Conservation (phyloP, 2,329 filamentous ascomycete genomes). For the Penicillium occitanis region DNA sequence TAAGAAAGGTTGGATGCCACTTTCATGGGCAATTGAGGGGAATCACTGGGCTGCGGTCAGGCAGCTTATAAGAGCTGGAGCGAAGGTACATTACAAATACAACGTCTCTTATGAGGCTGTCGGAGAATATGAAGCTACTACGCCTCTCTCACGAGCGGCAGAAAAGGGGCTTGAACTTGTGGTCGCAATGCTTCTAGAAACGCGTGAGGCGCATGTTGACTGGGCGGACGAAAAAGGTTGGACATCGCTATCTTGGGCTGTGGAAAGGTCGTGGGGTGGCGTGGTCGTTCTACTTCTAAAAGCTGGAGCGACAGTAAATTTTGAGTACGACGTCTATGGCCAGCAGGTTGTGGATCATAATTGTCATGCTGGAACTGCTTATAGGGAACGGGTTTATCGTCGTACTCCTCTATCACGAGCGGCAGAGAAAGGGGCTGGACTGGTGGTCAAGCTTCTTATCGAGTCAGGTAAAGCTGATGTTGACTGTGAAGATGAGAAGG, state of each 20-base stretch:
- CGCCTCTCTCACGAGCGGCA: neutral
- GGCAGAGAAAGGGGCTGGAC: neutral
- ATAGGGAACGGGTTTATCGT: neutral
- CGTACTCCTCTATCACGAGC: neutral
- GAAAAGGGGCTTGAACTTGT: neutral
- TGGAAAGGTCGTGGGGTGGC: neutral
- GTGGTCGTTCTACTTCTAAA: neutral
- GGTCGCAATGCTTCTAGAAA: neutral
- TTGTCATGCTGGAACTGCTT: neutral
- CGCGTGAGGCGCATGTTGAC: neutral
- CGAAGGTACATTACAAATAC: neutral
- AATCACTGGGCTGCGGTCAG: neutral
- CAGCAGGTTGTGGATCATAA: neutral
- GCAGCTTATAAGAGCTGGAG: neutral
- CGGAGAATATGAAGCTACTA: neutral
- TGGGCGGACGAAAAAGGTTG: neutral
- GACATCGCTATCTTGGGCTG: neutral
- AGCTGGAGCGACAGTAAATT: neutral
- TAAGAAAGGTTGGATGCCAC: neutral
- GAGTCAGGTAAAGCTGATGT: neutral
- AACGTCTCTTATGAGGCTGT: neutral
- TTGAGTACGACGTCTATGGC: neutral
- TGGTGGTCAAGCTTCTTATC: neutral
- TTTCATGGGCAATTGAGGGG: neutral
- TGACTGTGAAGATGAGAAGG: neutral